Evolutionary conservation across 495 filamentous ascomycete genomes (phyloP).

Genomic region (Clavariopsis aquatica): DNA sequence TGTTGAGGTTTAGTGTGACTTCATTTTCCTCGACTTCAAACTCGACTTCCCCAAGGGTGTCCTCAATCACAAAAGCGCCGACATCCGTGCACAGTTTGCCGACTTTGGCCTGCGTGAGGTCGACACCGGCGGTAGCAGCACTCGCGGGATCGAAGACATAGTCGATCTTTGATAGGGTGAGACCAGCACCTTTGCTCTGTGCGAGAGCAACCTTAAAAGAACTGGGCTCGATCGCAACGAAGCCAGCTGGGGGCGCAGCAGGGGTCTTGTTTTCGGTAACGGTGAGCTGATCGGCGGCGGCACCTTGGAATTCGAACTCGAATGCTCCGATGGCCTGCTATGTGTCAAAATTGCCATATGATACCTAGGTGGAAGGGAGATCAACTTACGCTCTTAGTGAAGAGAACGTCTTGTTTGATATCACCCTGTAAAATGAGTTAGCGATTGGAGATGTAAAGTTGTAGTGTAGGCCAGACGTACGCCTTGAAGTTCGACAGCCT

Average conservation of each 20-base stretch:
- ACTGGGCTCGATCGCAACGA: slow-evolving; percentile 43
- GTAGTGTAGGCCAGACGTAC: neutral
- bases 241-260: slow-evolving; percentile 42
- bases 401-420: slow-evolving; percentile 9
- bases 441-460: neutral
- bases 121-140: slow-evolving; percentile 36
- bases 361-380: neutral
- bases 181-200: slow-evolving; percentile 36
- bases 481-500: neutral
- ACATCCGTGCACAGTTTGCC: slow-evolving; percentile 36
- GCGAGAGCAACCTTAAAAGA: slow-evolving; percentile 44
- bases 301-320: slow-evolving; percentile 46
- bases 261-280: slow-evolving; percentile 47
- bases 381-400: slow-evolving; percentile 6
- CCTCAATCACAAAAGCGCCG: slow-evolving; percentile 44
- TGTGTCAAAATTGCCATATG: neutral
- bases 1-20: slow-evolving; percentile 43
- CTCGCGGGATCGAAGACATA: slow-evolving; percentile 44
- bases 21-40: slow-evolving; percentile 53
- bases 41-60: slow-evolving; percentile 46
- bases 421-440: neutral
- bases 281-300: slow-evolving; percentile 29
- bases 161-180: slow-evolving; percentile 48
- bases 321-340: slow-evolving; percentile 41
- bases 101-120: slow-evolving; percentile 42